These are phyloP conservation scores for Naganishia onofrii DNA, from an alignment of 768 basidiomycete species.

Conservation along the genomic window DNA sequence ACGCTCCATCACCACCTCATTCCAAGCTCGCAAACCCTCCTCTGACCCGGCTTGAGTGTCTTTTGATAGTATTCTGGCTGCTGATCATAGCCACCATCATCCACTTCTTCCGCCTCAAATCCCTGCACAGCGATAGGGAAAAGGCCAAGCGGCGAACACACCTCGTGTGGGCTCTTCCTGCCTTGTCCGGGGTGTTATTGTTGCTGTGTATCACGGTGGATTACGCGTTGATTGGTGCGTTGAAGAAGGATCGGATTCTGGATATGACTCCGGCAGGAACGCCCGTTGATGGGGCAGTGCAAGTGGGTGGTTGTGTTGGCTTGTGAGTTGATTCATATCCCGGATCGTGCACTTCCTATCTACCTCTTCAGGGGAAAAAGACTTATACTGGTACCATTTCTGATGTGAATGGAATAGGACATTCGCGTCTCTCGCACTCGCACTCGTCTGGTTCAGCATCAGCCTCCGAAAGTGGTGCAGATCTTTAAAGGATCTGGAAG, in stretches of 20 bases:
- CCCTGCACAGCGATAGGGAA: neutral
- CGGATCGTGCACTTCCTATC: neutral
- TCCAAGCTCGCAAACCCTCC: neutral
- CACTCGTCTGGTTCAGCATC: too few species aligned
- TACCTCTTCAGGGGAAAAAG: neutral
- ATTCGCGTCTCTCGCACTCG: neutral
- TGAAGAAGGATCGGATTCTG: neutral
- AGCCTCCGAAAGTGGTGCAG: too few species aligned
- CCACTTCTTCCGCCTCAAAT: neutral
- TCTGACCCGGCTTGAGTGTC: neutral
- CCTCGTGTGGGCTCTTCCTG: neutral
- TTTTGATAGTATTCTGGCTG: neutral
- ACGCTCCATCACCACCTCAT: neutral
- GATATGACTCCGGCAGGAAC: neutral
- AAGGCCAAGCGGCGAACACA: too few species aligned
- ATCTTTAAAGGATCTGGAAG: too few species aligned
- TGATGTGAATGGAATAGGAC: neutral
- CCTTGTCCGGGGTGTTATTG: neutral
- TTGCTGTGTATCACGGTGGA: slow-evolving; percentile 1
- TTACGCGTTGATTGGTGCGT: neutral
- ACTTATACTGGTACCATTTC: neutral
- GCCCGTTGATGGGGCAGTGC: neutral
- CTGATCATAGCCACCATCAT: neutral
- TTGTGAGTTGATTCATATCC: too few species aligned
- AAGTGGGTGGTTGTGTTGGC: neutral